A percentile compares a stretch with the other conserved stretches of the same genome.
These are phyloP conservation scores for Beauveria pseudobassiana DNA, from an alignment of 2,329 filamentous ascomycete species.

Conservation along the genomic window DNA sequence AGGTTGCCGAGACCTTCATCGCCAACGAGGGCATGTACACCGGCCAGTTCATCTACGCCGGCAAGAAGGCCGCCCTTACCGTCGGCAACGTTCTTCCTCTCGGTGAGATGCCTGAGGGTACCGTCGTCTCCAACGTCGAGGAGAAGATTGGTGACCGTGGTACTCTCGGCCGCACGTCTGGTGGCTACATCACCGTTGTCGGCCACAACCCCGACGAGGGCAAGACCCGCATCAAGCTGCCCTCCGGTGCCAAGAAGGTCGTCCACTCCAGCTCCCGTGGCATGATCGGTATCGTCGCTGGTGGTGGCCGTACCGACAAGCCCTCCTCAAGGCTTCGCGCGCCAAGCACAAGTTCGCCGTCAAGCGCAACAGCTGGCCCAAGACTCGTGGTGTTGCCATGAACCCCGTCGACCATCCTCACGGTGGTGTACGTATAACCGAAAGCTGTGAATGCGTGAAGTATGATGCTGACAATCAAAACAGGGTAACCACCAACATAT, in stretches of 20 bases:
- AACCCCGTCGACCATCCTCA: slow-evolving; percentile 99
- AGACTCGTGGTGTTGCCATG: slow-evolving; percentile 99
- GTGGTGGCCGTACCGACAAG: slow-evolving; percentile 99
- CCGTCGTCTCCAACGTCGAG: slow-evolving; percentile 98
- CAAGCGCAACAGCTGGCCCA: slow-evolving; percentile 99
- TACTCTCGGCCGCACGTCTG: slow-evolving; percentile 90
- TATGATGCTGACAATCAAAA: slow-evolving; percentile 35
- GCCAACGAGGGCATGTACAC: slow-evolving; percentile 99
- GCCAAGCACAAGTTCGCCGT: slow-evolving; percentile 99
- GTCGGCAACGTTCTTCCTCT: slow-evolving; percentile 97
- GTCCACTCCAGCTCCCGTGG: slow-evolving; percentile 85
- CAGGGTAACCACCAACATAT: slow-evolving; percentile 99
- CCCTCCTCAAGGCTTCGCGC: slow-evolving; percentile 98
- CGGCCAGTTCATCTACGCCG: slow-evolving; percentile 99
- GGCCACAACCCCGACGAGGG: slow-evolving; percentile 98
- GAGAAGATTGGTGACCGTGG: slow-evolving; percentile 98
- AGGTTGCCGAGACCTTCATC: slow-evolving; percentile 98
- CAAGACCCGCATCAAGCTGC: slow-evolving; percentile 99
- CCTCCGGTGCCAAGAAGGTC: slow-evolving; percentile 98
- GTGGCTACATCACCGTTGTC: slow-evolving; percentile 98
- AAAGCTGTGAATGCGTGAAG: neutral
- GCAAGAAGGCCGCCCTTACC: slow-evolving; percentile 95
- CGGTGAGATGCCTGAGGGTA: slow-evolving; percentile 94
- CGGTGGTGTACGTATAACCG: slow-evolving; percentile 63
- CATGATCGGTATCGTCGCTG: slow-evolving; percentile 99